Evolutionary conservation across 2,329 filamentous ascomycete species (phyloP), one percentile per base, ranked within the genome.

Genomic region (Calonectria pseudoturangicola): DNA sequence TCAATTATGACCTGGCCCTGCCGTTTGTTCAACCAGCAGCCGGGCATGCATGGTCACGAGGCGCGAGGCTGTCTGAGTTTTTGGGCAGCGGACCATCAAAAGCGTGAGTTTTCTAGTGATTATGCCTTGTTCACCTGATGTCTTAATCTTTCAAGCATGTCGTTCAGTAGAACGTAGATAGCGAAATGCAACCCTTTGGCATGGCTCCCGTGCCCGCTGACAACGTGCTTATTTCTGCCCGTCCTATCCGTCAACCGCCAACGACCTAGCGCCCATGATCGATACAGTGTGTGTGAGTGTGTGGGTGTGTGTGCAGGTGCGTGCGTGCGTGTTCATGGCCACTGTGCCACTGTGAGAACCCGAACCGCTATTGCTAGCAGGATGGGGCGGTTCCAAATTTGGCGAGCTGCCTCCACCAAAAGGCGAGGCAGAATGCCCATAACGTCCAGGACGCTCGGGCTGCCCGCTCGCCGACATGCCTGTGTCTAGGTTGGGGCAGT

Each of bases 381-480:
- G 47, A 28, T 18, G 60, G 58, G 41, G 39, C 41, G 9, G 60
- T 33, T 64, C 60, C 60, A 60, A 60, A 41, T 65, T 68, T 50
- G 66, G 43, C 54, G 54, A 62, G 43, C 13, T 16, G 36, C 25
- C 64, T 39, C 69, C 64, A 51, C 69, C 43, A 33, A 64, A 58
- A 48, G 45, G 33, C 36, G 50, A 65, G 50, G 68, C 60, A 50
- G 56, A 48, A 58, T 51, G 13, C 39, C n/a, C 30, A 64, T 56
- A 60, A 43, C 48, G 28, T 63, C 41, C 45, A 51, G 66, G 33
- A 50, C 70, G 65, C 65, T 72, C 65, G 70, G 70, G 65, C 65
- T 68, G 48, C 58, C 70, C 70, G 70, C 70, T 72, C 65, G 64
- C 56, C 70, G 65, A 50, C 58, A 39, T 51, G 54, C 39, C 50